phyloP scores from a whole-genome alignment of 345 rosid species.

The Citropsis articulata region DNA sequence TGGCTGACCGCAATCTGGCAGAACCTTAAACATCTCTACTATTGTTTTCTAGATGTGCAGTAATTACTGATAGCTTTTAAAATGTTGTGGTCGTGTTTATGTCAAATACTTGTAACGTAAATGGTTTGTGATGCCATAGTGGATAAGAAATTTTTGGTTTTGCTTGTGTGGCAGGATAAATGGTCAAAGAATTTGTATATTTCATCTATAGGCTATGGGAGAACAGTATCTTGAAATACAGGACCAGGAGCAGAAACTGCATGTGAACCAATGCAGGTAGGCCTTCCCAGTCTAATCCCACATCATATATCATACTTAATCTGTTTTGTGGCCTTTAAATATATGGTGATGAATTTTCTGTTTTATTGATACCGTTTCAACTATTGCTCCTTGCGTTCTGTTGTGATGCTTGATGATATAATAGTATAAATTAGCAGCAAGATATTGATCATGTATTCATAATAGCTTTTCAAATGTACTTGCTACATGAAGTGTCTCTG shows the following conservation, averaged over 20 bases:
- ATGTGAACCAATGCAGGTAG: constrained; percentile 11
- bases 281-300: not conserved
- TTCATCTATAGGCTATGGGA: constrained; percentile 34
- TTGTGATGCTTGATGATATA: not conserved
- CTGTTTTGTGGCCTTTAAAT: not conserved
- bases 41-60: not conserved
- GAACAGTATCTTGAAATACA: constrained; percentile 31
- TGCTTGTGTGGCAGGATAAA: constrained; percentile 25
- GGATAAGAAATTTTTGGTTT: not conserved
- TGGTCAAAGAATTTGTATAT: constrained; percentile 39
- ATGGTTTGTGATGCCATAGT: constrained; percentile 1
- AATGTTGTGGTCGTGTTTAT: not conserved
- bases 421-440: not conserved
- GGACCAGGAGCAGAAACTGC: constrained; percentile 2
- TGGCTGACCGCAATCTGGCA: not conserved
- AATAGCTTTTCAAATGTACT: not conserved
- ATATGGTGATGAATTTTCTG: not conserved
- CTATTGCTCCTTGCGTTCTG: not conserved
- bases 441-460: not conserved
- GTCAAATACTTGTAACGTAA: not conserved
- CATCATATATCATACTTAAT: not conserved
- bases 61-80: not conserved
- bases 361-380: not conserved
- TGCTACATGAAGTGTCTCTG: not conserved
- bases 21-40: not conserved